phyloP scores from a whole-genome alignment of 108 stramenopile genomes.

The Fistulifera pelliculosa region DNA sequence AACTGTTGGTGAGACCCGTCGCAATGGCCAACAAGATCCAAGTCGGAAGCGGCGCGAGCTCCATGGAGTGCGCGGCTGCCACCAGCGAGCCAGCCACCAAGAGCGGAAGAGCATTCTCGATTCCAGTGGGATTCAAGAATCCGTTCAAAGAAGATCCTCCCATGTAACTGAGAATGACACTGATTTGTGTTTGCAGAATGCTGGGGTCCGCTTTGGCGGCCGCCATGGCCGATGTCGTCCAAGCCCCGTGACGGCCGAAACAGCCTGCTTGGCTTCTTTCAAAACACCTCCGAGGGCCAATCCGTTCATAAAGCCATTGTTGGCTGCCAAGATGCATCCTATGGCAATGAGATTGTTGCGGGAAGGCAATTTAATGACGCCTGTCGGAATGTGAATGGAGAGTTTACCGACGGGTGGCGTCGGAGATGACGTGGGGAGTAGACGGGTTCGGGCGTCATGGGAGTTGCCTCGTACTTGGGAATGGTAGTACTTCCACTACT shows the following conservation, averaged over 20 bases:
- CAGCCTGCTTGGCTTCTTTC: conserved; percentile 20
- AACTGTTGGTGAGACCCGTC: conserved; percentile 37
- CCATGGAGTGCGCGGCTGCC: conserved; percentile 1
- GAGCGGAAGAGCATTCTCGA: conserved; percentile 8
- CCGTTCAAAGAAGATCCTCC: conserved; percentile 27
- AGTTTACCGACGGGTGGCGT: too few relatives aligned
- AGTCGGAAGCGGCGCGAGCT: neutral
- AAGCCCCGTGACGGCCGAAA: conserved; percentile 53
- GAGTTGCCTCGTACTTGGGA: too few relatives aligned
- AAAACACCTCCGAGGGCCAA: conserved; percentile 33
- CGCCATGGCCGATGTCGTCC: conserved; percentile 38
- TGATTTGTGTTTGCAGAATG: conserved; percentile 14
- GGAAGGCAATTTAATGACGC: too few relatives aligned
- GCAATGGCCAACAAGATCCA: conserved; percentile 24
- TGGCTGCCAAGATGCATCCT: conserved; percentile 21
- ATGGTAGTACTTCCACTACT: too few relatives aligned
- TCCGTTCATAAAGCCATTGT: conserved; percentile 56
- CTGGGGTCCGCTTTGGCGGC: conserved; percentile 12
- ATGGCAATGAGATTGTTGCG: too few relatives aligned
- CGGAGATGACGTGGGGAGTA: too few relatives aligned
- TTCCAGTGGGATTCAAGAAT: conserved; percentile 28
- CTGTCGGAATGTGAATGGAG: too few relatives aligned
- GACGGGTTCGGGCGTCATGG: too few relatives aligned
- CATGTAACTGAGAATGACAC: conserved; percentile 29
- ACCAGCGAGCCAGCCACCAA: conserved; percentile 11